phyloP scores from a whole-genome alignment of 805 yeast genomes.

The Metschnikowia colocasiae region DNA sequence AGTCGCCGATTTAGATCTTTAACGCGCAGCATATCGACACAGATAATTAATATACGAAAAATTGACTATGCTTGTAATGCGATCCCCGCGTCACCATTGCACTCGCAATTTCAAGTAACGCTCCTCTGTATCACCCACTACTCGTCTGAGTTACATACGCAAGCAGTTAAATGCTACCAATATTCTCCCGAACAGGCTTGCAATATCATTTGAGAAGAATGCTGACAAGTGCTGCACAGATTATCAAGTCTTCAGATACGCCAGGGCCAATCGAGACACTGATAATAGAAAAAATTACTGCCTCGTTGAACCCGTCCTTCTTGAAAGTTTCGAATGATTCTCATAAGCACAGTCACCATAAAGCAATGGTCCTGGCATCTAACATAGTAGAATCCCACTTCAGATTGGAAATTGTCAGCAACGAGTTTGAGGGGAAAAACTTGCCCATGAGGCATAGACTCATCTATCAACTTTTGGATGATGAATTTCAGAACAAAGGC shows the following conservation, averaged over 20 bases:
- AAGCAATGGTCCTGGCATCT: slow-evolving; percentile 68
- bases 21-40: background rate
- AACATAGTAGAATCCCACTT: slow-evolving; percentile 82
- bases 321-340: slow-evolving; percentile 73
- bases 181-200: background rate
- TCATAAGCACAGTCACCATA: slow-evolving; percentile 83
- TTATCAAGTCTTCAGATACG: slow-evolving; percentile 16
- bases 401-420: slow-evolving; percentile 67
- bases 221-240: slow-evolving; percentile 8
- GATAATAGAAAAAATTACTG: slow-evolving; percentile 43
- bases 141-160: background rate
- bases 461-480: slow-evolving; percentile 63
- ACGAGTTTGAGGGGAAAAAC: slow-evolving; percentile 58
- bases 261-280: slow-evolving; percentile 49
- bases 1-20: background rate
- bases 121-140: background rate
- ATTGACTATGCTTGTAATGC: background rate
- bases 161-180: slow-evolving; percentile 7
- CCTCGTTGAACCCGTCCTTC: slow-evolving; percentile 41
- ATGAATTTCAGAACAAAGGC: slow-evolving; percentile 67
- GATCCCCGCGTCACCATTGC: background rate
- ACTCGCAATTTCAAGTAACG: background rate
- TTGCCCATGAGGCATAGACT: slow-evolving; percentile 76
- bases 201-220: slow-evolving; percentile 7
- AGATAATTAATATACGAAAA: background rate